These are phyloP conservation scores for Psophocarpus tetragonolobus DNA, from an alignment of 306 rosid genomes.

Conservation along the genomic window DNA sequence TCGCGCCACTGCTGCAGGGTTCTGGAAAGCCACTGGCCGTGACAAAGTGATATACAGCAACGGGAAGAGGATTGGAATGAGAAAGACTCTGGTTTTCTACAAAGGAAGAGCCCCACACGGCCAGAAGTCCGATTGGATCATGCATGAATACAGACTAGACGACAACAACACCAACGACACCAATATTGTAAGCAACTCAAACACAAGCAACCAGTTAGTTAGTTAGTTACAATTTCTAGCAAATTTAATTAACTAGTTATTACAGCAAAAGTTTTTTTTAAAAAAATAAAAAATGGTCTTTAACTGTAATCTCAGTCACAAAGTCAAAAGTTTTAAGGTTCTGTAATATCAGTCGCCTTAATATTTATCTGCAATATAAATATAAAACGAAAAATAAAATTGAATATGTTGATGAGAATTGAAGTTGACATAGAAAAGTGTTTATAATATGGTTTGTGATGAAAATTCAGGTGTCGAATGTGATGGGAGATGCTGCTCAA, in stretches of 20 bases:
- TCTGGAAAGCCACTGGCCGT: conserved; percentile 98
- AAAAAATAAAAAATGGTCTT: background rate
- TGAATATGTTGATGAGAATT: too few relatives aligned
- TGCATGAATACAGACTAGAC: conserved; percentile 93
- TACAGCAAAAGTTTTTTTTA: background rate
- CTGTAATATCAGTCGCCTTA: too few relatives aligned
- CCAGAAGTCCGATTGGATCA: conserved; percentile 91
- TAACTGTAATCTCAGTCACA: background rate
- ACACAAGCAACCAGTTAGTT: background rate
- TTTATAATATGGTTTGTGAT: background rate
- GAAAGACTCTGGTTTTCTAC: conserved; percentile 93
- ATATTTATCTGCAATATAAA: too few relatives aligned
- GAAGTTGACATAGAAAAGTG: background rate
- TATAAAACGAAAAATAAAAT: too few relatives aligned
- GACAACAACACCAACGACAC: conserved; percentile 54
- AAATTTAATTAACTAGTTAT: background rate
- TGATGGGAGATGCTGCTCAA: conserved; percentile 61
- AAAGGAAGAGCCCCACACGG: conserved; percentile 98
- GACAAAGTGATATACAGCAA: conserved; percentile 78
- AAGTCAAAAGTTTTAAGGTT: background rate
- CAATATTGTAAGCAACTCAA: conserved; percentile 50
- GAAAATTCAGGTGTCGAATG: conserved; percentile 44
- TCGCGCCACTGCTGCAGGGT: conserved; percentile 87
- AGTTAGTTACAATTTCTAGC: background rate
- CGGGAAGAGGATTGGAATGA: conserved; percentile 82